Evolutionary conservation across 1,284 basidiomycete species (phyloP), one percentile per base, ranked within the genome.

Genomic region (Leccinum fuscescens): DNA sequence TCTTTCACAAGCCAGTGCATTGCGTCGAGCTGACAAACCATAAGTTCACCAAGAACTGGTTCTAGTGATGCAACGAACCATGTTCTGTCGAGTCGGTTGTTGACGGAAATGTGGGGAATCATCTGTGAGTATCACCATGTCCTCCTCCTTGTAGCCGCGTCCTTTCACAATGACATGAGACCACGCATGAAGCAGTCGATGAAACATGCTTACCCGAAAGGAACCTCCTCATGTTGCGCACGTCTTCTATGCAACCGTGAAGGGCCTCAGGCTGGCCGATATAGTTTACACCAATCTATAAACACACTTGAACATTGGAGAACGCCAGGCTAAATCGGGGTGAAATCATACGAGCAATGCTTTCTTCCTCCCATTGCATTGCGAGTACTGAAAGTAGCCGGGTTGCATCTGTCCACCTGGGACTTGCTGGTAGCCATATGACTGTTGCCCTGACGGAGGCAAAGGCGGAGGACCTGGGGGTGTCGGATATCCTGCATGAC

Each of bases 1-100:
- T 81, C 88, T 8, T 75, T 76, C 12, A 95, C 92, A n/a, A 97
- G 84, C 94, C 95, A 97, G 64, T 86, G 82, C 92, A 96, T 95
- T 1, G 88, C 94, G 59, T 79, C 74, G 11, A 93, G 68, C 89
- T 91, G 59, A 49, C 42, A 42, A 51, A 42, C 24, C 20, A 9
- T 63, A 15, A 64, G 39, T 51, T 61, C 27, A 9, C 11, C 22
- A 6, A 3, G 50, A 24, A 14, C 20, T 57, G 22, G 11, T 39
- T 42, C 50, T 39, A n/a, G 27, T 2, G 53, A 60, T 17, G 39
- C 17, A 29, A 73, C 84, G 53, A 57, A 92, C 86, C 53, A 97
- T 96, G 70, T 97, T 97, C n/a, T 81, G 80, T 64, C 78, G 80
- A 0, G 92, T 96, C 0, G 94, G 94, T 31, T 78, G 76, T 70